These are phyloP conservation scores for Fusarium pseudocircinatum DNA, from an alignment of 2,329 filamentous ascomycete genomes.

Conservation along the genomic window DNA sequence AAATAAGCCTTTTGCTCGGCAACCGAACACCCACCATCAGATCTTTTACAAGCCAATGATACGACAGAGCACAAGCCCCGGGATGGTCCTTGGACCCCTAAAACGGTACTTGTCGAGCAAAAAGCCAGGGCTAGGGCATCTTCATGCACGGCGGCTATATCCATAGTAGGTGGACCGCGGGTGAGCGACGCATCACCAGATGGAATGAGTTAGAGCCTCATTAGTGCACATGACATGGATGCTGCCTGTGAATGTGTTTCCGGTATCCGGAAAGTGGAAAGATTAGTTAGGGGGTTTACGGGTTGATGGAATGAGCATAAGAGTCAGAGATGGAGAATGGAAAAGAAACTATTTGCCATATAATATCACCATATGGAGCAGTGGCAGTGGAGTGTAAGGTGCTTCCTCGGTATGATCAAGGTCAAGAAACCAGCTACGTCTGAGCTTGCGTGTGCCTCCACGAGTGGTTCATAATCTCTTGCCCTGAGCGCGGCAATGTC, in stretches of 20 bases:
- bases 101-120: conserved; percentile 23
- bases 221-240: conserved; percentile 18
- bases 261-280: conserved; percentile 17
- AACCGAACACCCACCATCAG: conserved; percentile 10
- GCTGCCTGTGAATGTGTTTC: neutral
- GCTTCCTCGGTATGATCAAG: conserved; percentile 27
- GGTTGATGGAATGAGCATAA: neutral
- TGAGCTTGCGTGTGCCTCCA: conserved; percentile 14
- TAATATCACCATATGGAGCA: conserved; percentile 21
- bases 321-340: conserved; percentile 14
- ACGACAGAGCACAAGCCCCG: neutral
- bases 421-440: conserved; percentile 5
- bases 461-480: conserved; percentile 3
- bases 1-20: conserved; percentile 28
- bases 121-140: conserved; percentile 14
- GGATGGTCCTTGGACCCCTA: conserved; percentile 37
- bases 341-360: conserved; percentile 14
- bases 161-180: conserved; percentile 37
- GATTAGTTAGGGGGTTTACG: neutral
- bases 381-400: conserved; percentile 27
- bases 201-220: conserved; percentile 9
- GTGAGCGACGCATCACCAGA: conserved; percentile 31
- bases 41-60: conserved; percentile 26
- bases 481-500: neutral
- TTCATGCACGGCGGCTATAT: conserved; percentile 38